Base-by-base conservation (phyloP, 2,329 filamentous ascomycete species). In the Chrysosporium keratinophilum region DNA sequence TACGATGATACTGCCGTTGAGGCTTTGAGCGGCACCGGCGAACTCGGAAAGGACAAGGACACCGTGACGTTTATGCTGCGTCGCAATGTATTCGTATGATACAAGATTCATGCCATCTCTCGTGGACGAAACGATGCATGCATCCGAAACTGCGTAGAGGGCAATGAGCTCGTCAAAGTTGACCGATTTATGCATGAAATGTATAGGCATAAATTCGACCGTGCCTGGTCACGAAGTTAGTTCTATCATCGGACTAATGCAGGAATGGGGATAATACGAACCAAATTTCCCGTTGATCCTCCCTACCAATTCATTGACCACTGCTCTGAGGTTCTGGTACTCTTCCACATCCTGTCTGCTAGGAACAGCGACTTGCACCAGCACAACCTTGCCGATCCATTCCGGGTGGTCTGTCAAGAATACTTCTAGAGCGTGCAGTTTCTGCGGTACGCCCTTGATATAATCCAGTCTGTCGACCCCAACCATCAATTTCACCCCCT, bases 91-190 rank as follows among this genome's bases (percentile, higher is more conserved):
- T 71, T 98, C 91, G 72, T 96, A 97, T 0, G 89, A 94, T 33
- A 97, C 93, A 31, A 98, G 78, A 70, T 98, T 98, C 93, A 98
- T 98, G 65, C 93, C 93, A 67, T 98, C 93, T 48, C 93, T 85
- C n/a, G 88, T 97, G 2, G 87, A 96, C 7, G 87, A 94, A 37
- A 95, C 91, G 12, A 97, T 80, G 67, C 90, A 95, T 43, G 88
- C 87, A 66, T 96, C 93, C 2, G 88, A 93, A 19, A 94, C 85
- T 14, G 88, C 87, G 67, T 97, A 97, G 7, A 97, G 79, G 0
- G 90, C 90, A 48, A 94, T 90, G 35, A 98, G 81, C 72, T 97
- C 93, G 62, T 96, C 89, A 62, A 97, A 96, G 47, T 83, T 83
- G 65, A 97, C 89, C 3, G 88, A 95, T 73, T 96, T 94, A 74